Base-by-base conservation (phyloP, 306 rosid species). In the Ammopiptanthus mongolicus region DNA sequence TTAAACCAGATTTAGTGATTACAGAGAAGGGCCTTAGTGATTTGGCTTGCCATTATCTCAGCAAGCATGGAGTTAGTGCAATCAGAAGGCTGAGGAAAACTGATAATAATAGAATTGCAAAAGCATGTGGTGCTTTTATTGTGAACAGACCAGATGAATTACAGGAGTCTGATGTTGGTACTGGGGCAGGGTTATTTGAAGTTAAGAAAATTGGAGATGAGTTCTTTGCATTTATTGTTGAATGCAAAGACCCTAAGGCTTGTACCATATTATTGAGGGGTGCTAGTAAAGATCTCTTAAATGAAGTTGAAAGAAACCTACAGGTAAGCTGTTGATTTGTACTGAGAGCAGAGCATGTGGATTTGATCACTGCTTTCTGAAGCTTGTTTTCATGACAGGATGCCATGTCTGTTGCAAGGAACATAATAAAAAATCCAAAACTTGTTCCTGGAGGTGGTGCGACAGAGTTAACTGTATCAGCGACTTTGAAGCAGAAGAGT, bases 1-100 rank as follows among this genome's bases (percentile, higher is more conserved):
- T 91, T 75, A 91, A 88, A 82, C 97, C 96, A 39, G 96, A 91
- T 80, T 53, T 91, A 58, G 97, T 91, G 25, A 82, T 91, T 65
- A 89, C 97, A n/a, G 96, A 91, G 82, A 91, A 91, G 81, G 97
- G 97, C 34, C 93, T 91, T 36, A 89, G 97, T 80, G 96, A 91
- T 69, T 85, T 91, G 90, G 97, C 97, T 8, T 89, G 97, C 78
- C 97, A 91, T 78, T 91, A 87, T 76, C 75, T 91, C 51, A 83
- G 91, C 76, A 91, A 87, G 86, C 91, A 89, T 25, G 97, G 97
- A 5, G 88, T 91, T 9, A 89, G 84, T 83, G 96, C 96, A 56
- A 89, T 91, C 84, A 88, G 97, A 81, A 84, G 97, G 88, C 80
- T 91, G 87, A 88, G 91, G 55, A 91, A 91, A 82, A 86, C 91